Percentiles rank a stretch among this genome's conserved stretches.
phyloP scores from a whole-genome alignment of 2,329 filamentous ascomycete species.

The Fusarium robinianum region DNA sequence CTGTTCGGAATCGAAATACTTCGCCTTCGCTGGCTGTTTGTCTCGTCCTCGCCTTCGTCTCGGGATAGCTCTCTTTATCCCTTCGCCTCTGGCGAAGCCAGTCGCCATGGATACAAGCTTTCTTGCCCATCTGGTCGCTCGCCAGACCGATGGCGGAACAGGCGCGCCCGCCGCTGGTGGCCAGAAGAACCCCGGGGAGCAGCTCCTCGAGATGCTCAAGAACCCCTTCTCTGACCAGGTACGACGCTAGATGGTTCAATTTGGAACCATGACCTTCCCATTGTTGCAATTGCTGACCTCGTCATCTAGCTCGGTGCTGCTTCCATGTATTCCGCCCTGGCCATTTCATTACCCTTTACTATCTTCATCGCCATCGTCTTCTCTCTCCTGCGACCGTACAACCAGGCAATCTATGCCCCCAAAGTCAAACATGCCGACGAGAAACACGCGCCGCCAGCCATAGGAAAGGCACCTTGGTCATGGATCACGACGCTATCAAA shows the following conservation, averaged over 20 bases:
- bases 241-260: slow-evolving; percentile 20
- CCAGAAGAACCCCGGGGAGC: slow-evolving; percentile 44
- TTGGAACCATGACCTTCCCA: background rate
- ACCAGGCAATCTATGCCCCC: slow-evolving; percentile 90
- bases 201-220: slow-evolving; percentile 54
- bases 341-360: slow-evolving; percentile 77
- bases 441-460: slow-evolving; percentile 82
- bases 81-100: slow-evolving; percentile 35
- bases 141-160: slow-evolving; percentile 11
- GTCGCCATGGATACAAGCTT: slow-evolving; percentile 29
- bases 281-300: slow-evolving; percentile 12
- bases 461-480: slow-evolving; percentile 84
- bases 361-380: slow-evolving; percentile 76
- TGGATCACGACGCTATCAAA: slow-evolving; percentile 81
- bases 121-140: slow-evolving; percentile 15
- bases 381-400: slow-evolving; percentile 87
- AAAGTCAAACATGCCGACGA: slow-evolving; percentile 91
- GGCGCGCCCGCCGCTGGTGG: too few species aligned
- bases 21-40: background rate
- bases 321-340: slow-evolving; percentile 78
- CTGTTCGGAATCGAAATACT: background rate
- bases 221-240: slow-evolving; percentile 57
- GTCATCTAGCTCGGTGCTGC: slow-evolving; percentile 36
- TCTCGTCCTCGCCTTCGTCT: too few species aligned
- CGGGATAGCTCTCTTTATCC: too few species aligned